These are phyloP conservation scores for Kodamaea lidongshanica DNA, from an alignment of 805 yeast genomes.

Conservation along the genomic window DNA sequence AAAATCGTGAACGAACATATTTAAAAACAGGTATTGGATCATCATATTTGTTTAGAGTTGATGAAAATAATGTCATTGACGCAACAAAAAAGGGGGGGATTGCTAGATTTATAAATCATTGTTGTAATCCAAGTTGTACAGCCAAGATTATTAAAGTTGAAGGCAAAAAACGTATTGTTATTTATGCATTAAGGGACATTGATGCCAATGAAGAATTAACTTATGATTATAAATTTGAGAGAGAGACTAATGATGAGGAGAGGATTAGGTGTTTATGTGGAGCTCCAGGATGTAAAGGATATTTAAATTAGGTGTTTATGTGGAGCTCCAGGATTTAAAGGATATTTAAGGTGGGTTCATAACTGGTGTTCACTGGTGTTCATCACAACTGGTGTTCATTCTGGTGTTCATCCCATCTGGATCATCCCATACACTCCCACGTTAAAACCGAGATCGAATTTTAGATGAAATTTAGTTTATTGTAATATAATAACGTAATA, in stretches of 20 bases:
- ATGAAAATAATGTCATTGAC: slow-evolving; percentile 90
- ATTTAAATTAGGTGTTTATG: slow-evolving; percentile 48
- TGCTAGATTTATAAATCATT: slow-evolving; percentile 94
- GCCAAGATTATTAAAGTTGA: slow-evolving; percentile 95
- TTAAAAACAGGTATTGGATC: slow-evolving; percentile 91
- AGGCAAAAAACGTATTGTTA: slow-evolving; percentile 88
- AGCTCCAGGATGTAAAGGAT: slow-evolving; percentile 90
- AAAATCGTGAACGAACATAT: slow-evolving; percentile 80
- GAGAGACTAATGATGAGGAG: slow-evolving; percentile 83
- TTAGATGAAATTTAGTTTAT: no score
- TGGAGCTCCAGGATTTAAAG: no score
- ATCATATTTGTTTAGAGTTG: slow-evolving; percentile 84
- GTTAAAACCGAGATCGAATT: no score
- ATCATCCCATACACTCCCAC: no score
- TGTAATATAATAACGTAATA: no score
- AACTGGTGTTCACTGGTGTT: no score
- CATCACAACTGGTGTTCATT: no score
- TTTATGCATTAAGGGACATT: slow-evolving; percentile 85
- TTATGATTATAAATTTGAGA: slow-evolving; percentile 91
- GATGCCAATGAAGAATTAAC: slow-evolving; percentile 88
- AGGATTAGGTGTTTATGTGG: slow-evolving; percentile 92
- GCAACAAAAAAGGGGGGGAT: slow-evolving; percentile 97
- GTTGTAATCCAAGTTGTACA: slow-evolving; percentile 96
- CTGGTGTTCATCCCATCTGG: no score
- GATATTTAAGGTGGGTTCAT: no score